Conservation (phyloP, 768 basidiomycete species). For the Pleurotus giganteus region DNA sequence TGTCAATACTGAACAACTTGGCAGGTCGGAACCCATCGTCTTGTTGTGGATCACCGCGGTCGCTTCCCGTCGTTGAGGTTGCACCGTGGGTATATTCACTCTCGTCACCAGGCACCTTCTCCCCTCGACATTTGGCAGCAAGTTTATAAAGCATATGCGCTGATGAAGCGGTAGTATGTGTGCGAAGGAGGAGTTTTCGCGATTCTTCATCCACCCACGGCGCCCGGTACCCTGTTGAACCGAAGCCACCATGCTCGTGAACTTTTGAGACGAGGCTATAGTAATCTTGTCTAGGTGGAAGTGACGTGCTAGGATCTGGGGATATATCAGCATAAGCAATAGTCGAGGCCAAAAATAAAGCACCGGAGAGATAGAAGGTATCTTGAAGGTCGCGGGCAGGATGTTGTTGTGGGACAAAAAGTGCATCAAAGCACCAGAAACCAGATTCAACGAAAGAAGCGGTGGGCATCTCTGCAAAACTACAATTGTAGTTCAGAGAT, state of each 20-base stretch:
- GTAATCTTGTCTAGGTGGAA: slow-evolving; percentile 76
- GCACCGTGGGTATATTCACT: slow-evolving; percentile 39
- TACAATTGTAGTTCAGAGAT: not conserved
- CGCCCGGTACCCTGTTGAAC: slow-evolving; percentile 94
- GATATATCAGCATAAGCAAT: slow-evolving; percentile 10
- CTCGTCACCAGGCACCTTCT: slow-evolving; percentile 39
- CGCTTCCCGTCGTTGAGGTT: slow-evolving; percentile 21
- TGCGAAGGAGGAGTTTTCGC: slow-evolving; percentile 87
- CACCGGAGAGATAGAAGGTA: slow-evolving; percentile 96
- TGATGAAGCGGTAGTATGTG: slow-evolving; percentile 95
- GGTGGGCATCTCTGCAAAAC: slow-evolving; percentile 97
- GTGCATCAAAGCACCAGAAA: slow-evolving; percentile 99
- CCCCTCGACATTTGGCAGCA: slow-evolving; percentile 77
- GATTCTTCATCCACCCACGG: slow-evolving; percentile 95
- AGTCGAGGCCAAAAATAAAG: slow-evolving; percentile 11
- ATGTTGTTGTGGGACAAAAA: slow-evolving; percentile 99
- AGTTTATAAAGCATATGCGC: slow-evolving; percentile 93
- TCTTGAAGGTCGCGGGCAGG: slow-evolving; percentile 97
- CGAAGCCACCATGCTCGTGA: slow-evolving; percentile 86
- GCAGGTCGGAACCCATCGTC: slow-evolving; percentile 86
- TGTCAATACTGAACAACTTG: slow-evolving; percentile 95
- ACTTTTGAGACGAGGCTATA: slow-evolving; percentile 81
- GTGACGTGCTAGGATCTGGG: slow-evolving; percentile 74
- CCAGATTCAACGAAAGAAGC: slow-evolving; percentile 93
- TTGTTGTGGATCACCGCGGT: slow-evolving; percentile 19